phyloP scores from a whole-genome alignment of 257 asterid genomes.

The Capsicum rhomboideum region DNA sequence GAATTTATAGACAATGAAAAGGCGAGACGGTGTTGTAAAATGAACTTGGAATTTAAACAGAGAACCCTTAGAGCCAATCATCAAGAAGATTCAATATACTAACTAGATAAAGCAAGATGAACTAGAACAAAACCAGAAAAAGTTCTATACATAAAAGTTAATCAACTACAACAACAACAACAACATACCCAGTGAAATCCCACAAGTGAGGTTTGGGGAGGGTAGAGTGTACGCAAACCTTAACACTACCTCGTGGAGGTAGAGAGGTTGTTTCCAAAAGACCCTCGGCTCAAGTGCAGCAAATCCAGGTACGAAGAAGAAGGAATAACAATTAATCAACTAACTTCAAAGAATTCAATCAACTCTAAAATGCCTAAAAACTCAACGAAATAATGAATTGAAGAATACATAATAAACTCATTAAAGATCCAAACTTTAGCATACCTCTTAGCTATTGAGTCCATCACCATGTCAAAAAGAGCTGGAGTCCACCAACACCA shows the following conservation, averaged over 20 bases:
- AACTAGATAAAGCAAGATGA: constrained; percentile 3
- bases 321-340: no score
- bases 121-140: not conserved
- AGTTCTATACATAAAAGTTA: not conserved
- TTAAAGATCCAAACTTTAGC: constrained; percentile 6
- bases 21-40: no score
- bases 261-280: no score
- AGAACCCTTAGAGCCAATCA: constrained; percentile 6
- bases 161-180: no score
- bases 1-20: no score
- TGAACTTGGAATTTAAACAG: not conserved
- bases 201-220: no score
- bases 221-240: no score
- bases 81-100: constrained; percentile 14
- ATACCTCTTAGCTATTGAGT: constrained; percentile 39
- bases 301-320: no score
- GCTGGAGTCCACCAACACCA: not conserved
- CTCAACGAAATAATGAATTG: constrained; percentile 6
- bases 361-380: constrained; percentile 14
- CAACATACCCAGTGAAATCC: no score
- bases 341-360: constrained; percentile 7
- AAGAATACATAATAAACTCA: not conserved
- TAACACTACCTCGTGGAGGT: no score
- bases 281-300: no score
- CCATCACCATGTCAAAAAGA: constrained; percentile 17